Conservation (phyloP, 2,329 filamentous ascomycete species). For the Graphilbum fragrans region DNA sequence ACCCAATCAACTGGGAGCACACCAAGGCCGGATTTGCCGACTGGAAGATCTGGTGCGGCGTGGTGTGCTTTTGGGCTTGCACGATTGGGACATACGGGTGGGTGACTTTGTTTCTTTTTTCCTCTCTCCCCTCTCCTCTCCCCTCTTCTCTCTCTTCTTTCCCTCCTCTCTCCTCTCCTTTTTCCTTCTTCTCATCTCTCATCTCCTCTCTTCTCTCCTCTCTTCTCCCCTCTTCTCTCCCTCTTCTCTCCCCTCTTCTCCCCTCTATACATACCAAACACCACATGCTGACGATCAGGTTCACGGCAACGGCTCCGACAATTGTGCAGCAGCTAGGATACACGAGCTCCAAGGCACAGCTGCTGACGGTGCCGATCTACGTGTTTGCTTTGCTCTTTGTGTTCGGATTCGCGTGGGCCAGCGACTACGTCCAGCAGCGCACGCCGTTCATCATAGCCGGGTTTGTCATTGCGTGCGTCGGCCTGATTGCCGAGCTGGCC, state of each 20-base stretch:
- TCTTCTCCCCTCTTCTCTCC: not conserved
- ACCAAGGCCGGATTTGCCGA: slow-evolving; percentile 5
- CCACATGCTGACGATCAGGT: no score
- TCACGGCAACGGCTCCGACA: slow-evolving; percentile 22
- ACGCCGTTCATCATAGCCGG: slow-evolving; percentile 2
- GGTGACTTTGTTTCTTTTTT: not conserved
- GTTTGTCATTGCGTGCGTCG: not conserved
- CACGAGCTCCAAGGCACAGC: slow-evolving; percentile 9
- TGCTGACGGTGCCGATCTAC: slow-evolving; percentile 8
- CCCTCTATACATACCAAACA: not conserved
- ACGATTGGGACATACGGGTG: slow-evolving; percentile 7
- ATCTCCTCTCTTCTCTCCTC: not conserved
- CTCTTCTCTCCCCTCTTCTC: not conserved
- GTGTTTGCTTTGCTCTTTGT: slow-evolving; percentile 16
- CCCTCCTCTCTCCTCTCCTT: not conserved
- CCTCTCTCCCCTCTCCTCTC: not conserved
- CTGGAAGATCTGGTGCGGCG: slow-evolving; percentile 9
- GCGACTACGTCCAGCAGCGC: slow-evolving; percentile 1
- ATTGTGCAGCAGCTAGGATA: slow-evolving; percentile 27
- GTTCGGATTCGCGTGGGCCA: slow-evolving; percentile 3
- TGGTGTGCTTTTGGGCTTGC: slow-evolving; percentile 7
- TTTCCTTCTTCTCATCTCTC: no score
- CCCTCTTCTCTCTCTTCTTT: not conserved
- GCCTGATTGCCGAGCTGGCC: slow-evolving; percentile 1
- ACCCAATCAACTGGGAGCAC: slow-evolving; percentile 6